phyloP scores from a whole-genome alignment of 352 stramenopile species.

The Blastocystis sp. region DNA sequence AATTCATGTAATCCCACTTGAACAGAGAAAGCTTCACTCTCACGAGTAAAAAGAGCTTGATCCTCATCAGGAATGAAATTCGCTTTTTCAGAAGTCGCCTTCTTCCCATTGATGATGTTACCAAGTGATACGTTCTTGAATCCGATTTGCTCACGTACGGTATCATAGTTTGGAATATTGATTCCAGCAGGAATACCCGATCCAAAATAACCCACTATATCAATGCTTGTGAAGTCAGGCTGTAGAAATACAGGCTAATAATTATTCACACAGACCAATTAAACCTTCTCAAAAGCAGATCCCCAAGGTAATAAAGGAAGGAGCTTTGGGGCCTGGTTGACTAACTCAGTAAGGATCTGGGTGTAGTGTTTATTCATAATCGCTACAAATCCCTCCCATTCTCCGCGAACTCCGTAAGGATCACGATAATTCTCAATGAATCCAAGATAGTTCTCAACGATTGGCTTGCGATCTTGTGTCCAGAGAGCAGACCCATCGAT shows the following conservation, averaged over 20 bases:
- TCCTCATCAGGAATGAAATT: constrained; percentile 68
- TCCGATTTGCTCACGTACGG: constrained; percentile 68
- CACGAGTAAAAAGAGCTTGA: constrained; percentile 64
- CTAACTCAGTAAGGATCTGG: constrained; percentile 68
- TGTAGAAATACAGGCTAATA: constrained; percentile 65
- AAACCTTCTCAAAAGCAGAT: constrained; percentile 69
- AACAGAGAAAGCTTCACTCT: constrained; percentile 68
- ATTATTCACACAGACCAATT: background rate
- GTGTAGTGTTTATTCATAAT: constrained; percentile 70
- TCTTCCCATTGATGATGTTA: constrained; percentile 66
- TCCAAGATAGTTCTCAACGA: constrained; percentile 70
- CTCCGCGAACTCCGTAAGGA: constrained; percentile 69
- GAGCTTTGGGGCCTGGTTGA: constrained; percentile 67
- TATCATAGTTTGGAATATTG: constrained; percentile 71
- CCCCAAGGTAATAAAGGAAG: constrained; percentile 69
- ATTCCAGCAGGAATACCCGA: constrained; percentile 70
- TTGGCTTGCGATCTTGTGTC: constrained; percentile 69
- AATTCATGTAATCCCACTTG: constrained; percentile 70
- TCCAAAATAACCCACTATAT: constrained; percentile 69
- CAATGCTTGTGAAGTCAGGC: constrained; percentile 70
- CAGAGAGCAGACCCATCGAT: constrained; percentile 68
- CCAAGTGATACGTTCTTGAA: constrained; percentile 71
- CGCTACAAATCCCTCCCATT: constrained; percentile 70
- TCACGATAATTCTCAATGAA: constrained; percentile 71
- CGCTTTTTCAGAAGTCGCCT: constrained; percentile 39